These are phyloP conservation scores for Pichia sp. DNA, from an alignment of 1,139 yeast species.

Conservation along the genomic window DNA sequence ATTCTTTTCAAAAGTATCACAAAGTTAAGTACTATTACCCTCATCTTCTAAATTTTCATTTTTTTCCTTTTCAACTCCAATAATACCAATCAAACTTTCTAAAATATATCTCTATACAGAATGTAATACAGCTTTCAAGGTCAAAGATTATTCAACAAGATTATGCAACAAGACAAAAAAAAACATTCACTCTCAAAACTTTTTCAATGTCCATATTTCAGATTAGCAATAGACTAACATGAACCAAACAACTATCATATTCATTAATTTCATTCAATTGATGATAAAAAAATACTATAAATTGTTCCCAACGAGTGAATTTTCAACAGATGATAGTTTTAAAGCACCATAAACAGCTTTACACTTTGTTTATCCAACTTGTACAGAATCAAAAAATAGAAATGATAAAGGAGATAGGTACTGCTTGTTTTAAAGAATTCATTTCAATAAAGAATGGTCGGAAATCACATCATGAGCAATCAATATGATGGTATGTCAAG, in stretches of 20 bases:
- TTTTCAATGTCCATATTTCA: constrained; percentile 44
- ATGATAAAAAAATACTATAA: no score
- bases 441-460: constrained; percentile 43
- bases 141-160: constrained; percentile 51
- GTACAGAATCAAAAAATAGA: constrained; percentile 43
- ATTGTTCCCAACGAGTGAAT: constrained; percentile 57
- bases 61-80: not conserved
- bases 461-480: constrained; percentile 43
- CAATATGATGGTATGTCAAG: constrained; percentile 40
- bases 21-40: no score
- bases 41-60: not conserved
- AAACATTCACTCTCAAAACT: constrained; percentile 47
- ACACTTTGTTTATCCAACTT: constrained; percentile 55
- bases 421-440: constrained; percentile 50
- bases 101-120: constrained; percentile 31
- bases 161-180: no score
- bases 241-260: constrained; percentile 11
- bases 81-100: not conserved
- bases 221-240: constrained; percentile 26
- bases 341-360: constrained; percentile 53
- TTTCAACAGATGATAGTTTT: constrained; percentile 52
- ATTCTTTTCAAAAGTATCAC: not conserved
- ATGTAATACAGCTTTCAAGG: constrained; percentile 45
- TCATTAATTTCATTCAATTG: constrained; percentile 24
- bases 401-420: constrained; percentile 44